phyloP scores from a whole-genome alignment of 176 grass and related monocot genomes.

The Avena eriantha region DNA sequence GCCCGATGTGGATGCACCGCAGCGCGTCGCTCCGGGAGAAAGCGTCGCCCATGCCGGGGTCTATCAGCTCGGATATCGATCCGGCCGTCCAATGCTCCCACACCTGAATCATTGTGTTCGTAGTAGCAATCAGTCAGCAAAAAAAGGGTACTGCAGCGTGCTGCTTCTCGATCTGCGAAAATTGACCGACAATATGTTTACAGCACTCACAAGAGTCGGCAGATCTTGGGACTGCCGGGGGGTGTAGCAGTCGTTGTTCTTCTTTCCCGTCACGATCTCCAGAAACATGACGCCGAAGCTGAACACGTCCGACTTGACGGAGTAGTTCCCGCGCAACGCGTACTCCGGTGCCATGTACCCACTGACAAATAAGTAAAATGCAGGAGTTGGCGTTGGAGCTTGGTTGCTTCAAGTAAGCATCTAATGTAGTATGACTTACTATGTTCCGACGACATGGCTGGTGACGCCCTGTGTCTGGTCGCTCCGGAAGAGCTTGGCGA shows the following conservation, averaged over 20 bases:
- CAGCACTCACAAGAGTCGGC: constrained; percentile 41
- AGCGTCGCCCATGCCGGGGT: constrained; percentile 8
- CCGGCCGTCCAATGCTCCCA: constrained; percentile 47
- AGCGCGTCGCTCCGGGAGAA: constrained; percentile 31
- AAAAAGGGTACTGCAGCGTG: background rate
- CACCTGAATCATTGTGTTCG: constrained; percentile 15
- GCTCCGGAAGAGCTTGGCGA: background rate
- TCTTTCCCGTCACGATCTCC: constrained; percentile 64
- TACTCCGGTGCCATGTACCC: constrained; percentile 60
- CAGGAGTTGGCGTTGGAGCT: background rate
- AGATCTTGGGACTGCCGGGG: constrained; percentile 36
- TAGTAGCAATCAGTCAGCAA: background rate
- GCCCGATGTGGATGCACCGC: constrained; percentile 40
- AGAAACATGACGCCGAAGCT: constrained; percentile 68
- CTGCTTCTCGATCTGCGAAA: background rate
- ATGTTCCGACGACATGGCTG: background rate
- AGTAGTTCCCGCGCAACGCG: constrained; percentile 60
- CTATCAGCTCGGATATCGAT: constrained; percentile 24
- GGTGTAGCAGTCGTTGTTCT: constrained; percentile 32
- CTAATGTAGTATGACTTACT: background rate
- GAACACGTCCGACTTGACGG: constrained; percentile 60
- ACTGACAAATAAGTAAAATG: background rate
- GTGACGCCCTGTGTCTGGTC: constrained; percentile 9
- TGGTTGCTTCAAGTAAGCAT: background rate
- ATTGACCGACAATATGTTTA: background rate